Evolutionary conservation across 345 rosid species (phyloP).

Genomic region (rapeseed (Brassica napus)): DNA sequence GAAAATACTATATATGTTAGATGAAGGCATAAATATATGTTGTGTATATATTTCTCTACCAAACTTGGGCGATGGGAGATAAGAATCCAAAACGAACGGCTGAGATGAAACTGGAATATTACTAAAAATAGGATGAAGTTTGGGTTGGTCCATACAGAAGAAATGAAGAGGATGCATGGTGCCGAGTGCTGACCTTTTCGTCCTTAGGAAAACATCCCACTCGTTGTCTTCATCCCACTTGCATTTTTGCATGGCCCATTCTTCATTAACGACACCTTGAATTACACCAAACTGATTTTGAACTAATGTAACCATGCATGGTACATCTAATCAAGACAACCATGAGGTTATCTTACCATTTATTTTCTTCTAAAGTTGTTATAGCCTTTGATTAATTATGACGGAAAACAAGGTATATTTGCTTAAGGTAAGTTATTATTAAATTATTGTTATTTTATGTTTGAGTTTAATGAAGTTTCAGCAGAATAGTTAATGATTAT

Average conservation of each 20-base stretch:
- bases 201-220: conserved; percentile 12
- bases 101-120: conserved; percentile 23
- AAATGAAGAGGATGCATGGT: conserved; percentile 15
- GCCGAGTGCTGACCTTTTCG: conserved; percentile 21
- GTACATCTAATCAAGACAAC: conserved; percentile 14
- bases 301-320: conserved; percentile 12
- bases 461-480: neutral
- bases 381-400: neutral
- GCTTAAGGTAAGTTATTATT: neutral
- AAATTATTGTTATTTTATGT: neutral
- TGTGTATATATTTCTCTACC: neutral
- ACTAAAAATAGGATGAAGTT: conserved; percentile 34
- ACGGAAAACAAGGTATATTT: neutral
- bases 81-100: conserved; percentile 30
- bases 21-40: neutral
- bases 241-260: conserved; percentile 24
- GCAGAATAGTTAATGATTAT: neutral
- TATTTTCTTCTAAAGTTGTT: neutral
- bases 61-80: conserved; percentile 16
- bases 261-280: conserved; percentile 3
- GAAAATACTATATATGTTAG: neutral
- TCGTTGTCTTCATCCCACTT: conserved; percentile 14
- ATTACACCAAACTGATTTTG: conserved; percentile 4
- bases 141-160: conserved; percentile 33
- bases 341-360: neutral